Evolutionary conservation across 441 rosid species (phyloP).

Genomic region (Rhodomyrtus psidioides): DNA sequence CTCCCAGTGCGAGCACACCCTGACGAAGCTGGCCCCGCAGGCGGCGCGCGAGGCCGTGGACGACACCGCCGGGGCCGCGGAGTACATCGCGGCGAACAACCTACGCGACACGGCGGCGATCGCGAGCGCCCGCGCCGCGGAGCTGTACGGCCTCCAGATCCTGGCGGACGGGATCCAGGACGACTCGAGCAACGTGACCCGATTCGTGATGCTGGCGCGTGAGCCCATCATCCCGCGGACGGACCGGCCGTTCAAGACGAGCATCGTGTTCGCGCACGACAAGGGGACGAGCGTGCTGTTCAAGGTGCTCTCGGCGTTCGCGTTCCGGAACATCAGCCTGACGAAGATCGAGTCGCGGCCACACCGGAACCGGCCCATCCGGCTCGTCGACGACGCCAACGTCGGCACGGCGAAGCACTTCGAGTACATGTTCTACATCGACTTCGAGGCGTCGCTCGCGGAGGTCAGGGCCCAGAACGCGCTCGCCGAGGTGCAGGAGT

Average conservation of each 20-base stretch:
- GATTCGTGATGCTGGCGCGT: slow-evolving; percentile 93
- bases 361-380: slow-evolving; percentile 69
- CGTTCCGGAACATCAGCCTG: slow-evolving; percentile 76
- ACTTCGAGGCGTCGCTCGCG: slow-evolving; percentile 97
- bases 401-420: slow-evolving; percentile 82
- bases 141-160: slow-evolving; percentile 69
- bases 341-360: slow-evolving; percentile 97
- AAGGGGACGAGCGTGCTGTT: slow-evolving; percentile 87
- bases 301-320: slow-evolving; percentile 90
- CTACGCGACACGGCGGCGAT: slow-evolving; percentile 9
- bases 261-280: slow-evolving; percentile 94
- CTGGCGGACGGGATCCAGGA: slow-evolving; percentile 95
- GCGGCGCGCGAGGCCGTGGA: slow-evolving; percentile 78
- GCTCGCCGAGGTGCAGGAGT: slow-evolving; percentile 88
- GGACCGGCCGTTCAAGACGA: slow-evolving; percentile 91
- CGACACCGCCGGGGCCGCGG: slow-evolving; percentile 9
- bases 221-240: slow-evolving; percentile 94
- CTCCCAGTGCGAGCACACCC: slow-evolving; percentile 6
- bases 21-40: not conserved
- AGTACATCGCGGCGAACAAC: slow-evolving; percentile 6
- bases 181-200: slow-evolving; percentile 83
- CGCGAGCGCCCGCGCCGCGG: slow-evolving; percentile 1
- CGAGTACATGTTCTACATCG: slow-evolving; percentile 85
- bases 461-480: slow-evolving; percentile 97
- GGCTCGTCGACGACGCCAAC: slow-evolving; percentile 74